phyloP scores from a whole-genome alignment of 495 filamentous ascomycete genomes.

The Ascobolus immersus region DNA sequence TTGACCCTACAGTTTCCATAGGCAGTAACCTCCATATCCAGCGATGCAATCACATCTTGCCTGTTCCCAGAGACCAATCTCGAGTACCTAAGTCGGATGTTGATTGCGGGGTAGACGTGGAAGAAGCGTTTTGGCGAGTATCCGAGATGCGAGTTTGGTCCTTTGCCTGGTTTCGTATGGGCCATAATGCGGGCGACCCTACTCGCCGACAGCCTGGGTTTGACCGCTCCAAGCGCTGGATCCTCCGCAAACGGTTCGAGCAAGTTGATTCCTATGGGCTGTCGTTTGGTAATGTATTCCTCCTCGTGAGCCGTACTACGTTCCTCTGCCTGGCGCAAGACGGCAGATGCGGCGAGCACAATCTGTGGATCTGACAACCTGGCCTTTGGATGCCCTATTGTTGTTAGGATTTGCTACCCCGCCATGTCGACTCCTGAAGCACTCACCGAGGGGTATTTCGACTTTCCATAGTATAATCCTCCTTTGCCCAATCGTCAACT shows the following conservation, averaged over 20 bases:
- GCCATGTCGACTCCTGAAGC: conserved; percentile 3
- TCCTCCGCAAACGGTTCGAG: conserved; percentile 52
- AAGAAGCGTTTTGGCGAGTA: conserved; percentile 36
- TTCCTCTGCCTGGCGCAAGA: conserved; percentile 30
- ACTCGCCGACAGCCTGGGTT: conserved; percentile 52
- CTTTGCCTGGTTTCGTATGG: conserved; percentile 30
- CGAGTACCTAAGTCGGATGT: conserved; percentile 59
- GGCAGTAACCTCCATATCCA: conserved; percentile 72
- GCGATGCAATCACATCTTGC: conserved; percentile 47
- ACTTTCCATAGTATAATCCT: conserved; percentile 61
- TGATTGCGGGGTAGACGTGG: conserved; percentile 55
- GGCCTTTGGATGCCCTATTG: conserved; percentile 38
- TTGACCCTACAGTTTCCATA: conserved; percentile 51
- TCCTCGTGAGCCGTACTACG: conserved; percentile 27
- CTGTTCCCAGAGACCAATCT: conserved; percentile 37
- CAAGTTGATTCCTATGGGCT: conserved; percentile 56
- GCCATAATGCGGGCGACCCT: conserved; percentile 40
- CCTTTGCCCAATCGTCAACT: conserved; percentile 29
- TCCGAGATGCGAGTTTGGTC: conserved; percentile 25
- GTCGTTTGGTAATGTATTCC: conserved; percentile 50
- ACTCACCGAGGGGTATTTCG: conserved; percentile 39
- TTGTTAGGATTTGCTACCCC: background rate
- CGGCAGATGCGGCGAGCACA: conserved; percentile 50
- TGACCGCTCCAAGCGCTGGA: conserved; percentile 34
- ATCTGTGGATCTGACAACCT: conserved; percentile 54